Percentiles rank a stretch among this genome's conserved stretches.
Conservation (phyloP, 768 basidiomycete genomes). For the Leccinellum rugosiceps region DNA sequence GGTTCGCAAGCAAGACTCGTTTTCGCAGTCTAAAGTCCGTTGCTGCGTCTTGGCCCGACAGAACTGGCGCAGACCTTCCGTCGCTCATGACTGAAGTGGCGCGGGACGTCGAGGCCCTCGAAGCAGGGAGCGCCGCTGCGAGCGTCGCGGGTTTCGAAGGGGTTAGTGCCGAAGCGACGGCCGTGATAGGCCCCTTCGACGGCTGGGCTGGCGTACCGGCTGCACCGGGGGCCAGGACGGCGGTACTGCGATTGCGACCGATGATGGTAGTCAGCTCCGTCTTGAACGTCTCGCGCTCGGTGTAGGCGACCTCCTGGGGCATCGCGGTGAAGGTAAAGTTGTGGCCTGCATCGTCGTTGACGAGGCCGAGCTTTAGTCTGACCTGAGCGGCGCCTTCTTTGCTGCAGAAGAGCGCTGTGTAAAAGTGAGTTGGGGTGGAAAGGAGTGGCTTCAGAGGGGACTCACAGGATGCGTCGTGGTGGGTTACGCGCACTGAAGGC, state of each 20-base stretch:
- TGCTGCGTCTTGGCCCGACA: conserved; percentile 56
- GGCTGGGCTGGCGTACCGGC: conserved; percentile 18
- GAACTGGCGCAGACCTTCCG: conserved; percentile 44
- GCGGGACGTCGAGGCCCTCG: conserved; percentile 53
- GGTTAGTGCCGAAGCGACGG: conserved; percentile 4
- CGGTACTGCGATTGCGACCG: conserved; percentile 58
- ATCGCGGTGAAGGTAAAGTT: conserved; percentile 75
- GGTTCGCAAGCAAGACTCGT: conserved; percentile 72
- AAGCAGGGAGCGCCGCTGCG: conserved; percentile 21
- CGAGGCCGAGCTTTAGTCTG: conserved; percentile 68
- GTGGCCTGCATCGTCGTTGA: conserved; percentile 69
- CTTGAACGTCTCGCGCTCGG: conserved; percentile 83
- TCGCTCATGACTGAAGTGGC: conserved; percentile 62
- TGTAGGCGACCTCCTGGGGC: conserved; percentile 56
- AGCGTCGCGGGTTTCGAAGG: conserved; percentile 33
- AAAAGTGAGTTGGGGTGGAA: neutral
- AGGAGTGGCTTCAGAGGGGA: conserved; percentile 23
- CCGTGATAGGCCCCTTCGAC: conserved; percentile 25
- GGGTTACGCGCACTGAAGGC: conserved; percentile 60
- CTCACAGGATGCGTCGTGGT: conserved; percentile 60
- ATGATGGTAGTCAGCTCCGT: conserved; percentile 74
- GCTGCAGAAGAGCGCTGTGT: conserved; percentile 76
- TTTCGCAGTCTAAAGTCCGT: conserved; percentile 74
- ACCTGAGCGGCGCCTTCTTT: conserved; percentile 82
- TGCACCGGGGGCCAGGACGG: conserved; percentile 8